Percentiles rank a stretch among this genome's conserved stretches.
Conservation (phyloP, 148 eudicot species). For the Spergularia bocconei region DNA sequence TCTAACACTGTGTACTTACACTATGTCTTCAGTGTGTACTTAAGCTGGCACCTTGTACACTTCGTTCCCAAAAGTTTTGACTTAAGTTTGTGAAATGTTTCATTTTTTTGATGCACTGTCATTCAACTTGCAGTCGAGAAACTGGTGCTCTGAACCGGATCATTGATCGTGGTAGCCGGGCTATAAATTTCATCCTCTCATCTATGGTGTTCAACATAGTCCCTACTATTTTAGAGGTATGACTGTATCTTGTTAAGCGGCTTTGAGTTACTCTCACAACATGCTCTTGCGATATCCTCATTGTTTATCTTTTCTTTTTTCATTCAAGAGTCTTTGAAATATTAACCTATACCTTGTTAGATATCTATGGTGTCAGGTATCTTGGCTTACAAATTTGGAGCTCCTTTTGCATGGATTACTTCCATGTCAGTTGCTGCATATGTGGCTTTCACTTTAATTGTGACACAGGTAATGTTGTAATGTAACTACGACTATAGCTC, state of each 20-base stretch:
- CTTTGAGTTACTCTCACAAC: background rate
- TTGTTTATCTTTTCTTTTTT: background rate
- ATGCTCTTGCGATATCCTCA: background rate
- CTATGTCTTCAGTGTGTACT: background rate
- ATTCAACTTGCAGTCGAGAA: slow-evolving; percentile 64
- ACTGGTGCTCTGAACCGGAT: slow-evolving; percentile 89
- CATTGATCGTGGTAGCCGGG: slow-evolving; percentile 99
- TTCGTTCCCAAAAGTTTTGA: background rate
- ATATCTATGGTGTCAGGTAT: slow-evolving; percentile 95
- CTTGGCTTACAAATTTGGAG: slow-evolving; percentile 92
- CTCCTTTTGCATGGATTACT: slow-evolving; percentile 93
- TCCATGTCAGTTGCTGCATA: slow-evolving; percentile 89
- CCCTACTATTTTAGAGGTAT: slow-evolving; percentile 89
- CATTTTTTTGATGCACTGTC: slow-evolving; percentile 24
- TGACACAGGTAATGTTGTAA: slow-evolving; percentile 84
- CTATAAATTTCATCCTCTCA: slow-evolving; percentile 86
- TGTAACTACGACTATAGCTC: slow-evolving; percentile 1
- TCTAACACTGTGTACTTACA: background rate
- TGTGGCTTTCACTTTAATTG: slow-evolving; percentile 66
- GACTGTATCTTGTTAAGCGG: slow-evolving; percentile 18
- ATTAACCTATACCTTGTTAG: slow-evolving; percentile 63
- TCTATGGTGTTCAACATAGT: slow-evolving; percentile 92
- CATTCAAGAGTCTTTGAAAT: slow-evolving; percentile 22
- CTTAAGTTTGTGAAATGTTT: slow-evolving; percentile 3
- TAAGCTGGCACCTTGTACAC: background rate